These are phyloP conservation scores for Pichia sp. DNA, from an alignment of 1,139 yeast species.

Conservation along the genomic window DNA sequence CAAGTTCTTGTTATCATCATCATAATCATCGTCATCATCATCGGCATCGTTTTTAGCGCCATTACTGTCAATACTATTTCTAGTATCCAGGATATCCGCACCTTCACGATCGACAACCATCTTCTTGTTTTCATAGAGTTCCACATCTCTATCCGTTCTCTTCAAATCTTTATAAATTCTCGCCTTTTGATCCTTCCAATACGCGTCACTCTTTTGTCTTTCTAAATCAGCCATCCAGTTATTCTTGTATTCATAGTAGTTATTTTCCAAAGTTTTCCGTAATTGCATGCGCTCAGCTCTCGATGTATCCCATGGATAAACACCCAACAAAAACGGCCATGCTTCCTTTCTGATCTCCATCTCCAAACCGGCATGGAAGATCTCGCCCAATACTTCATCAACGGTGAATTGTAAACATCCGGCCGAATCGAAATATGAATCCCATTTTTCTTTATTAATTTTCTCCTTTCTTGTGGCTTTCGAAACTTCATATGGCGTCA, in stretches of 20 bases:
- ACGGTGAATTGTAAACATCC: constrained; percentile 75
- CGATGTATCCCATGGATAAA: constrained; percentile 88
- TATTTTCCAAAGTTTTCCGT: constrained; percentile 53
- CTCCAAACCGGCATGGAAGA: constrained; percentile 88
- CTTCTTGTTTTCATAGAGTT: constrained; percentile 46
- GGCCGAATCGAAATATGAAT: constrained; percentile 70
- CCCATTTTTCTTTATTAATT: constrained; percentile 76
- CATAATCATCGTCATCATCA: constrained; percentile 1
- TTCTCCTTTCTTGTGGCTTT: constrained; percentile 65
- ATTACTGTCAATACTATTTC: constrained; percentile 32
- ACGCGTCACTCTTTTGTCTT: constrained; percentile 57
- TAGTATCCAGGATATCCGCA: constrained; percentile 39
- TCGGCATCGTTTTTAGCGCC: constrained; percentile 41
- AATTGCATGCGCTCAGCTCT: constrained; percentile 63
- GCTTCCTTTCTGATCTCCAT: constrained; percentile 63
- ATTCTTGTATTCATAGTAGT: constrained; percentile 65
- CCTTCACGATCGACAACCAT: constrained; percentile 25
- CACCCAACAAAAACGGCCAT: constrained; percentile 83
- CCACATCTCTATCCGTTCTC: constrained; percentile 81
- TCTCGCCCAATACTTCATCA: constrained; percentile 72
- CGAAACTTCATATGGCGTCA: constrained; percentile 58
- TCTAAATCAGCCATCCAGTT: constrained; percentile 67
- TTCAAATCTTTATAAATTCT: constrained; percentile 93
- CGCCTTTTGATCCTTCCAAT: constrained; percentile 84
- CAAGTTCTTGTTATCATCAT: constrained; percentile 45